phyloP scores from a whole-genome alignment of 257 asterid genomes.

The Vinca minor region DNA sequence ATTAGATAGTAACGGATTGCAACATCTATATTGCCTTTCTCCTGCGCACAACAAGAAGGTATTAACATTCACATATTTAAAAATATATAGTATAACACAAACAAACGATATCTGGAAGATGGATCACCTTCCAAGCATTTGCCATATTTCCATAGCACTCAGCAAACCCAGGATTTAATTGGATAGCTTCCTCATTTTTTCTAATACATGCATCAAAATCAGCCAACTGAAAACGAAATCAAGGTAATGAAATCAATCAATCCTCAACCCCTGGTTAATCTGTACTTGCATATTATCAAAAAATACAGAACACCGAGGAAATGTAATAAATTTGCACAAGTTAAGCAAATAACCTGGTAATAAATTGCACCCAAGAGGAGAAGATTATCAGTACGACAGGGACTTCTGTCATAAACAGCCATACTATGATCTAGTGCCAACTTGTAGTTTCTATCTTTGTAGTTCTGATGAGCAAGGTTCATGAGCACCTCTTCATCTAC shows the following conservation, averaged over 20 bases:
- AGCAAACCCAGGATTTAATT: constrained; percentile 85
- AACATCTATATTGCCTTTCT: constrained; percentile 86
- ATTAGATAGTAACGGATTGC: constrained; percentile 91
- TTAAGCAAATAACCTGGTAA: constrained; percentile 57
- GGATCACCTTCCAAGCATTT: constrained; percentile 92
- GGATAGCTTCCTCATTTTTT: constrained; percentile 92
- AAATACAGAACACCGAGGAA: neutral
- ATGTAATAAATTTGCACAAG: neutral
- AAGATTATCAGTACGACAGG: constrained; percentile 87
- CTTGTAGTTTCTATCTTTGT: constrained; percentile 77
- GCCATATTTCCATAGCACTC: constrained; percentile 99
- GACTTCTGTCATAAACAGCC: constrained; percentile 73
- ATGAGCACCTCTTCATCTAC: constrained; percentile 79
- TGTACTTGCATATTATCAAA: constrained; percentile 1
- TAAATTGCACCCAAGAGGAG: constrained; percentile 85
- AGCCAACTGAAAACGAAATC: constrained; percentile 49
- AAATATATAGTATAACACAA: neutral
- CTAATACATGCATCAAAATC: constrained; percentile 82
- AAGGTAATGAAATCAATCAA: constrained; percentile 2
- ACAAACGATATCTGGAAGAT: constrained; percentile 9
- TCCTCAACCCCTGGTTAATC: constrained; percentile 13
- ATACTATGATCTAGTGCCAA: constrained; percentile 89
- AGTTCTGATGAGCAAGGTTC: constrained; percentile 86
- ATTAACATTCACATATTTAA: neutral
- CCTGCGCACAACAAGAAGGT: constrained; percentile 41